Evolutionary conservation across 2,329 filamentous ascomycete species (phyloP).

Genomic region (Alternaria infectoria): DNA sequence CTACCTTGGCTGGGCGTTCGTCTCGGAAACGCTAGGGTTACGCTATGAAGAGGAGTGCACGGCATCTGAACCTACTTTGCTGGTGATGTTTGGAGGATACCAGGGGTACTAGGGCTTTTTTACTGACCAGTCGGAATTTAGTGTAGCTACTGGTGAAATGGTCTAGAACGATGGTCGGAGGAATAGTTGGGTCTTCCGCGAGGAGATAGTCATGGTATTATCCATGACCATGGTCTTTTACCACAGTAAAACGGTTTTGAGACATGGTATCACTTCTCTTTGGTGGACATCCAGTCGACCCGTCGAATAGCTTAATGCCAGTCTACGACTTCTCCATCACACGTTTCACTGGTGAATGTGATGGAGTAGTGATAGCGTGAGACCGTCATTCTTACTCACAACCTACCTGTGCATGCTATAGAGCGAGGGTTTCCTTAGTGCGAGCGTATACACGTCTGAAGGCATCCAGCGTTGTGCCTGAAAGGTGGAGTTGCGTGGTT

Average conservation of each 20-base stretch:
- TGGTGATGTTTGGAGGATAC: not conserved
- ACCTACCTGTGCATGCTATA: not conserved
- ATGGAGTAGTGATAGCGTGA: not conserved
- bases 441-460: not conserved
- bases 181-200: not conserved
- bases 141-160: not conserved
- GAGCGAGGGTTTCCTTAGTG: not conserved
- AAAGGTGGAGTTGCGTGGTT: not conserved
- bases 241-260: not conserved
- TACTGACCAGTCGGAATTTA: not conserved
- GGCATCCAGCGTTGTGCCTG: not conserved
- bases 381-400: not conserved
- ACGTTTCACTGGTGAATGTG: not conserved
- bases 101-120: not conserved
- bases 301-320: not conserved
- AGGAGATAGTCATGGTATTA: not conserved
- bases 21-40: not conserved
- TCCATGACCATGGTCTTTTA: not conserved
- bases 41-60: not conserved
- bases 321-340: not conserved
- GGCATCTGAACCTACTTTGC: not conserved
- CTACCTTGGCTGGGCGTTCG: not conserved
- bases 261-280: not conserved
- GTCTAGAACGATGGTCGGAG: not conserved
- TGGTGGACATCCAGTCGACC: not conserved